phyloP scores from a whole-genome alignment of 208 protist species.

The Trichomonas vaginalis region DNA sequence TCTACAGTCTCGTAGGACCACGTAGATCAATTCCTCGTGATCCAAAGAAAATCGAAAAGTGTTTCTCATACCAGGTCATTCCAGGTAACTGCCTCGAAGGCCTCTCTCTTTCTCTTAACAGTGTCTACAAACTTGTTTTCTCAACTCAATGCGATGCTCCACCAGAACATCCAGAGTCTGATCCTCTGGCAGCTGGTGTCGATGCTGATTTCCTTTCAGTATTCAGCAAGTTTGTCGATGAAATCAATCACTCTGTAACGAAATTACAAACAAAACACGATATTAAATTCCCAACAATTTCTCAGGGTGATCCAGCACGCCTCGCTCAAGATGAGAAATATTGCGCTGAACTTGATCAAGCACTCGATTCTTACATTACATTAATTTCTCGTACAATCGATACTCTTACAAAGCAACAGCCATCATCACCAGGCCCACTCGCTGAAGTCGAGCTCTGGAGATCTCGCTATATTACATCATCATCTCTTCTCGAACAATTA shows the following conservation, averaged over 20 bases:
- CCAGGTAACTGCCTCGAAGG: conserved; percentile 12
- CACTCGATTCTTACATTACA: background rate
- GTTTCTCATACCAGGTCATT: conserved; percentile 14
- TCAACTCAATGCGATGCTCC: background rate
- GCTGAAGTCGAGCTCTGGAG: conserved; percentile 12
- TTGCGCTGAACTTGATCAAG: background rate
- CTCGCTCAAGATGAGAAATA: background rate
- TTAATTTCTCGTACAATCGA: conserved; percentile 5
- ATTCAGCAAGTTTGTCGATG: background rate
- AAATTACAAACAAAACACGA: background rate
- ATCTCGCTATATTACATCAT: background rate
- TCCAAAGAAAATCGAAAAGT: background rate
- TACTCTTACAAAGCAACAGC: background rate
- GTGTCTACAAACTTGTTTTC: background rate
- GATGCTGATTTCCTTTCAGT: background rate
- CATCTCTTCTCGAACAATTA: background rate
- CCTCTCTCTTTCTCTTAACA: background rate
- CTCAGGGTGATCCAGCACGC: background rate
- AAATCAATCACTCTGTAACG: conserved; percentile 1
- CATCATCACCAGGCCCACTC: background rate
- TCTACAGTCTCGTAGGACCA: background rate
- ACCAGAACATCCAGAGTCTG: background rate
- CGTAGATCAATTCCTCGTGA: background rate
- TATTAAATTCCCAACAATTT: background rate
- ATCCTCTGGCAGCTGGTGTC: background rate